Conservation (phyloP, 306 rosid species). For the Vigna trinervia region DNA sequence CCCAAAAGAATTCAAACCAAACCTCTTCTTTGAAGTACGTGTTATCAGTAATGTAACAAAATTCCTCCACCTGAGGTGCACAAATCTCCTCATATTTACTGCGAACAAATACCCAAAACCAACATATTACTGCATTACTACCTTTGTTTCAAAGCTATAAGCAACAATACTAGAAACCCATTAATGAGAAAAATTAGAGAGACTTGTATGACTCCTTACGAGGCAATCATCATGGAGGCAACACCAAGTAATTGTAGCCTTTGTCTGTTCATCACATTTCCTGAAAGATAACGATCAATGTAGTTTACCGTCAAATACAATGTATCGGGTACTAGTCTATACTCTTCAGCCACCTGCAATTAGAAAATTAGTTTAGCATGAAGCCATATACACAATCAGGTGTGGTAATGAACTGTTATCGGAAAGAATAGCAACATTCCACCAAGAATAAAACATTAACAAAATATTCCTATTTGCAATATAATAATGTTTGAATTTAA, state of each 20-base stretch:
- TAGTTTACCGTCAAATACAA: constrained; percentile 91
- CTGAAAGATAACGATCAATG: constrained; percentile 92
- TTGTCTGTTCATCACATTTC: constrained; percentile 87
- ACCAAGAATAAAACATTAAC: neutral
- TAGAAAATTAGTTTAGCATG: constrained; percentile 32
- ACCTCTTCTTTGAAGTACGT: constrained; percentile 97
- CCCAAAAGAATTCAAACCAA: constrained; percentile 19
- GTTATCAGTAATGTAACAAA: constrained; percentile 94
- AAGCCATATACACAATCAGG: neutral
- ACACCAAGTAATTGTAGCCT: constrained; percentile 90
- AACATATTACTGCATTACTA: constrained; percentile 13
- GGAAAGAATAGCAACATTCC: neutral
- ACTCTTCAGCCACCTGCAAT: constrained; percentile 96
- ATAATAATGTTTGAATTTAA: neutral
- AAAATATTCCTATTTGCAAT: neutral
- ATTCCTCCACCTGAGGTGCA: constrained; percentile 98
- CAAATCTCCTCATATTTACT: constrained; percentile 98
- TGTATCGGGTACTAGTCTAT: constrained; percentile 95
- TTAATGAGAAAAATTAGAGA: neutral
- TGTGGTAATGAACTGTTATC: neutral
- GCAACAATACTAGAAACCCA: neutral
- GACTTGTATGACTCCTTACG: constrained; percentile 62
- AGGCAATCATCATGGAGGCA: constrained; percentile 99
- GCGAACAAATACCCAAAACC: constrained; percentile 38
- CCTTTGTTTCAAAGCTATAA: neutral